These are phyloP conservation scores for Teunomyces lycoperdinae DNA, from an alignment of 805 yeast species.

Conservation along the genomic window DNA sequence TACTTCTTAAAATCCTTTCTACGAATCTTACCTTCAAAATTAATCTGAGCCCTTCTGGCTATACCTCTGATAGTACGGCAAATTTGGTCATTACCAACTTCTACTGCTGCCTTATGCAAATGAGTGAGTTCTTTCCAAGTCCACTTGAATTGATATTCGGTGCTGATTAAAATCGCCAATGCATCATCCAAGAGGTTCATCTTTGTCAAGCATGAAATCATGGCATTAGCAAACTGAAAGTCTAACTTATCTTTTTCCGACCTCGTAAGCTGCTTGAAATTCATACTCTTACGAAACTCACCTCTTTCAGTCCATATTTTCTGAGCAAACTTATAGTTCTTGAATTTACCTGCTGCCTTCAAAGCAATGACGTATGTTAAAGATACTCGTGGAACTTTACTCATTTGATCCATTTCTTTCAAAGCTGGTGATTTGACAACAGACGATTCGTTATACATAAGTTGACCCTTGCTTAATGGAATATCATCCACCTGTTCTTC, in stretches of 20 bases:
- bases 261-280: constrained; percentile 43
- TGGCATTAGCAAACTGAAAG: constrained; percentile 67
- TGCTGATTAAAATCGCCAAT: constrained; percentile 59
- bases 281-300: constrained; percentile 51
- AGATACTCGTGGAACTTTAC: constrained; percentile 29
- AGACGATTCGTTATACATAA: constrained; percentile 3
- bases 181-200: constrained; percentile 67
- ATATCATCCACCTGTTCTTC: background rate
- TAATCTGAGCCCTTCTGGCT: constrained; percentile 34
- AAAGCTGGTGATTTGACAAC: constrained; percentile 22
- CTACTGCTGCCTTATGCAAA: constrained; percentile 29
- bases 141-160: constrained; percentile 74
- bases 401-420: constrained; percentile 3
- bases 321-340: constrained; percentile 58
- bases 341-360: constrained; percentile 60
- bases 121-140: constrained; percentile 36
- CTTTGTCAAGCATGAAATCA: constrained; percentile 59
- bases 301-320: constrained; percentile 81
- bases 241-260: constrained; percentile 46
- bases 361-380: constrained; percentile 59
- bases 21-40: constrained; percentile 38
- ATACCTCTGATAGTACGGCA: constrained; percentile 32
- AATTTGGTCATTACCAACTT: constrained; percentile 28
- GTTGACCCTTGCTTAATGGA: background rate
- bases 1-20: constrained; percentile 32